Evolutionary conservation across 2,329 filamentous ascomycete species (phyloP).

Genomic region (Colletotrichum australisinense): DNA sequence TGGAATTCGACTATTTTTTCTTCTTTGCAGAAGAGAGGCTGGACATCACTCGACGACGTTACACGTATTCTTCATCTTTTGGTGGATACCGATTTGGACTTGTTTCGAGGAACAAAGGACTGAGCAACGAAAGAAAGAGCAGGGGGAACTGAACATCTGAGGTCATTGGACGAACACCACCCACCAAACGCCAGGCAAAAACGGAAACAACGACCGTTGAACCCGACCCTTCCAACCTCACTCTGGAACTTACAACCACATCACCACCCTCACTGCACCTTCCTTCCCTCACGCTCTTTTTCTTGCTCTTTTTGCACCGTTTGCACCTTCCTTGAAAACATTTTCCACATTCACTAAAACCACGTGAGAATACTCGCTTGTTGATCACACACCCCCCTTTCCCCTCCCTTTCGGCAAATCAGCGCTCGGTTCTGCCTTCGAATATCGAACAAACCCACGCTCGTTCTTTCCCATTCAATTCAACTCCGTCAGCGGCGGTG

Average conservation of each 20-base stretch:
- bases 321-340: slow-evolving; percentile 3
- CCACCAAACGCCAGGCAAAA: not conserved
- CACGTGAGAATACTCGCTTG: slow-evolving; percentile 21
- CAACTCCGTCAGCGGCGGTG: slow-evolving; percentile 29
- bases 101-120: slow-evolving; percentile 2
- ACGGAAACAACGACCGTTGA: slow-evolving; percentile 30
- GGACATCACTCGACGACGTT: slow-evolving; percentile 5
- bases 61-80: not conserved
- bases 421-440: not conserved
- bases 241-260: slow-evolving; percentile 20
- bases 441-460: slow-evolving; percentile 16
- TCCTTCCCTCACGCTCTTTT: slow-evolving; percentile 14
- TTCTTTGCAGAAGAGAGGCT: slow-evolving; percentile 26
- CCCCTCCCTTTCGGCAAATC: not conserved
- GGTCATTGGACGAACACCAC: slow-evolving; percentile 3
- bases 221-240: slow-evolving; percentile 27
- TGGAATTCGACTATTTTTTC: slow-evolving; percentile 18
- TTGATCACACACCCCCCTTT: slow-evolving; percentile 1
- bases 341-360: slow-evolving; percentile 3
- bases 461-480: slow-evolving; percentile 24
- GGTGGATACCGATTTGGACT: not conserved
- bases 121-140: not conserved
- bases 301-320: slow-evolving; percentile 6
- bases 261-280: slow-evolving; percentile 7
- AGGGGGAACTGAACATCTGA: not conserved